Conservation (phyloP, 2,329 filamentous ascomycete species). For the Aspergillus glaucus region DNA sequence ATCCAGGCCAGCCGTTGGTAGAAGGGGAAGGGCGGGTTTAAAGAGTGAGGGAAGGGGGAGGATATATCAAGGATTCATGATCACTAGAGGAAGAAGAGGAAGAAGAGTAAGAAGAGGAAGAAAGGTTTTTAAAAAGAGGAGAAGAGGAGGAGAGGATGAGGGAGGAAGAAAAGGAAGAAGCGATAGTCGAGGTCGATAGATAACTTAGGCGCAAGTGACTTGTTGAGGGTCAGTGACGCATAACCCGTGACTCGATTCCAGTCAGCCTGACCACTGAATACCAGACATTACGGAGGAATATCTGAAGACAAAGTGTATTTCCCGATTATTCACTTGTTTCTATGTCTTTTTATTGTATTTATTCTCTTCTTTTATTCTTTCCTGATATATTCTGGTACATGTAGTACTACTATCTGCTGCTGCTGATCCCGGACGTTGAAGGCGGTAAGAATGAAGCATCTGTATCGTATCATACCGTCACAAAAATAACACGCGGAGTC, state of each 20-base stretch:
- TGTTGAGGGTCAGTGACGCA: constrained; percentile 34
- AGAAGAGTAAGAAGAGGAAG: constrained; percentile 1
- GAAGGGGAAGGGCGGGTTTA: constrained; percentile 8
- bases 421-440: neutral
- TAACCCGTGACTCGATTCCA: constrained; percentile 35
- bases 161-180: constrained; percentile 13
- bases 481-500: neutral
- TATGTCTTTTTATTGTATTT: neutral
- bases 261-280: neutral
- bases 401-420: neutral
- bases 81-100: constrained; percentile 3
- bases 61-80: constrained; percentile 18
- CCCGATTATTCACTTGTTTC: neutral
- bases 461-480: neutral
- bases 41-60: constrained; percentile 20
- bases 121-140: constrained; percentile 1
- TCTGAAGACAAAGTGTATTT: neutral
- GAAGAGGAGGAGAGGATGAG: constrained; percentile 10
- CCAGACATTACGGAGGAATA: neutral
- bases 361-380: neutral
- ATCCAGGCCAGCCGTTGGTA: constrained; percentile 14
- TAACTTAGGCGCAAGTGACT: neutral
- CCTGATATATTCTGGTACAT: neutral
- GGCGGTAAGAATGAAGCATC: neutral
- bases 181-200: constrained; percentile 7